Base-by-base conservation (phyloP, 1,284 basidiomycete genomes). In the Trichosporon ovoides region DNA sequence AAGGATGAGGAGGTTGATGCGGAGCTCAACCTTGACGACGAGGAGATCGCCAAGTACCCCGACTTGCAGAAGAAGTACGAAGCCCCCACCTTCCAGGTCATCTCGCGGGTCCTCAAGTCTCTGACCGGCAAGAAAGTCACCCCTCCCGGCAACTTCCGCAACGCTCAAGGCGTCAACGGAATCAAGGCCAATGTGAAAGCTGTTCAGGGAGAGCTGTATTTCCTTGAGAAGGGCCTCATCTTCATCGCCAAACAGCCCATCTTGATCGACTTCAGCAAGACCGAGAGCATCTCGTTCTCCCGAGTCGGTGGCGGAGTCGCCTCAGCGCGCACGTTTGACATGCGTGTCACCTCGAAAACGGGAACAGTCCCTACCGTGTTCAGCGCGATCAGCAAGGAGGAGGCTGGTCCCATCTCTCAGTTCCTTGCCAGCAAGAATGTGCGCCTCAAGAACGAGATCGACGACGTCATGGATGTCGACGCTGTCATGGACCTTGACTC, bases 151-250 rank as follows among this genome's bases (percentile, higher is more conserved):
- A 84, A 81, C 66, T 95, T 93, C 82, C 84, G 88, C 75, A 91
- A 87, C 56, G 78, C 78, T n/a, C 78, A 79, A 56, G 80, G 80
- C 10, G 76, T 80, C 58, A 75, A 77, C 49, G 81, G 81, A 52
- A 78, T 98, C 80, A 98, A 98, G 80, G 94, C 92, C 67, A 98
- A 98, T 77, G 83, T 98, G 70, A 98, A 98, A 79, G 96, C 96
- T 43, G 85, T 90, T 14, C 94, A 97, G 76, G 96, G 96, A 63
- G 91, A 97, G 75, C 85, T 99, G 24, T 98, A 97, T 83, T 86
- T 98, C 80, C 86, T 99, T 62, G 96, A 98, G 75, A 97, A 97
- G 83, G 91, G 89, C 74, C 83, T 99, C 52, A 91, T 99, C 78
- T 99, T 98, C 80, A 93, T 98, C 56, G 93, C 94, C 59, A 98